A percentile compares a stretch with the other conserved stretches of the same genome.
Conservation (phyloP, 768 basidiomycete genomes). For the Hirschioporus abietinus region DNA sequence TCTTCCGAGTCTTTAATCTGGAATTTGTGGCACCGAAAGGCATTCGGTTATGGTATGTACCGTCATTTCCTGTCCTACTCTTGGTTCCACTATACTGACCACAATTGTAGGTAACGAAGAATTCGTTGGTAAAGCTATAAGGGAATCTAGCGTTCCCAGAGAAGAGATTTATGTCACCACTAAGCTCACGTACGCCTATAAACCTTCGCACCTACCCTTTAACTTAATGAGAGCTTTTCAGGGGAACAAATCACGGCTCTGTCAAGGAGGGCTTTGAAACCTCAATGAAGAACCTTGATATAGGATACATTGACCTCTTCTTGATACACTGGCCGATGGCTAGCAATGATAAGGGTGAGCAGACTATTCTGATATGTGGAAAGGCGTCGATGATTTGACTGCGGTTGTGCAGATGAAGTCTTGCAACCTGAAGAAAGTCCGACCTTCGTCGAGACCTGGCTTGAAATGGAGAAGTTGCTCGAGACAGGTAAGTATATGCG, state of each 20-base stretch:
- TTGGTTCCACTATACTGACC: not conserved
- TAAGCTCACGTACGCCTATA: constrained; percentile 14
- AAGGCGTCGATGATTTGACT: not conserved
- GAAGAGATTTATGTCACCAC: constrained; percentile 23
- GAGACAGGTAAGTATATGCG: constrained; percentile 19
- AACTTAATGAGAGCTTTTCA: not conserved
- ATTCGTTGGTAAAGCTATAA: constrained; percentile 39
- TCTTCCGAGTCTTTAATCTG: not conserved
- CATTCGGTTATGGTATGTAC: constrained; percentile 8
- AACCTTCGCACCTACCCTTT: not conserved
- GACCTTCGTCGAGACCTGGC: constrained; percentile 32
- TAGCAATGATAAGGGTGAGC: constrained; percentile 15
- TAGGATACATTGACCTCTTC: constrained; percentile 35
- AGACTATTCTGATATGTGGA: not conserved
- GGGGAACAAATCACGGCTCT: constrained; percentile 23
- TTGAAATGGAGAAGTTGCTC: constrained; percentile 29
- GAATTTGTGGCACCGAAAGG: not conserved
- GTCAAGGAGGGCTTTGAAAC: constrained; percentile 29
- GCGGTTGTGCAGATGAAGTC: constrained; percentile 10
- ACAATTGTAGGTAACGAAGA: constrained; percentile 35
- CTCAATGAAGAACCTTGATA: constrained; percentile 24
- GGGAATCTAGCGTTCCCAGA: constrained; percentile 24
- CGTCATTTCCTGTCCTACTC: not conserved
- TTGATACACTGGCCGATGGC: constrained; percentile 36
- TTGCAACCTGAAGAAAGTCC: constrained; percentile 21